phyloP scores from a whole-genome alignment of 139 green algal species.

The Chlamydomonas sp. region DNA sequence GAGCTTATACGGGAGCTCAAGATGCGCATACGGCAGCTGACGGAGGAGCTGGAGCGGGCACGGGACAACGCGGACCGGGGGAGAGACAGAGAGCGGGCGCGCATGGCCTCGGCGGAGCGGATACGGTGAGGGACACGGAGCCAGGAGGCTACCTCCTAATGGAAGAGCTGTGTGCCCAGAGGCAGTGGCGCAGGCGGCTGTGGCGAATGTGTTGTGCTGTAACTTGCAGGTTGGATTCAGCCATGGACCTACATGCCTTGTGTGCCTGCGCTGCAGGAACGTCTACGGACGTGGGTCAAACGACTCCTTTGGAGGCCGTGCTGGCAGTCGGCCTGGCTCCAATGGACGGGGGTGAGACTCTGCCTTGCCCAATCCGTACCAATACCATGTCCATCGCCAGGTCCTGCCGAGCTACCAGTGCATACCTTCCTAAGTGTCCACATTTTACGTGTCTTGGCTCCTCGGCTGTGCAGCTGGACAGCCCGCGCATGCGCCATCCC shows the following conservation, averaged over 20 bases:
- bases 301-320: background rate
- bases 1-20: conserved; percentile 61
- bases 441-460: no score
- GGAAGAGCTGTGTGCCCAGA: no score
- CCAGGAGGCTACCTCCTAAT: no score
- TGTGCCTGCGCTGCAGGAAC: background rate
- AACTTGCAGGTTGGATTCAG: no score
- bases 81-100: background rate
- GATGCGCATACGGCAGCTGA: conserved; percentile 56
- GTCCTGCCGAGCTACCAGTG: no score
- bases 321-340: conserved; percentile 2
- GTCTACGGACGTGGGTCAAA: background rate
- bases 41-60: conserved; percentile 60
- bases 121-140: background rate
- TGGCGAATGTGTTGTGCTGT: no score
- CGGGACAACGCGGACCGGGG: background rate
- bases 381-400: no score
- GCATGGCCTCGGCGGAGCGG: conserved; percentile 15
- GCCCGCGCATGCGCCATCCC: no score
- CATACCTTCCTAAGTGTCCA: no score
- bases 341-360: background rate
- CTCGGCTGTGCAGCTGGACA: no score
- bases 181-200: no score
- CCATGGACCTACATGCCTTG: no score
- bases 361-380: background rate